phyloP scores from a whole-genome alignment of 345 rosid genomes.

The Pugionium dolabratum region DNA sequence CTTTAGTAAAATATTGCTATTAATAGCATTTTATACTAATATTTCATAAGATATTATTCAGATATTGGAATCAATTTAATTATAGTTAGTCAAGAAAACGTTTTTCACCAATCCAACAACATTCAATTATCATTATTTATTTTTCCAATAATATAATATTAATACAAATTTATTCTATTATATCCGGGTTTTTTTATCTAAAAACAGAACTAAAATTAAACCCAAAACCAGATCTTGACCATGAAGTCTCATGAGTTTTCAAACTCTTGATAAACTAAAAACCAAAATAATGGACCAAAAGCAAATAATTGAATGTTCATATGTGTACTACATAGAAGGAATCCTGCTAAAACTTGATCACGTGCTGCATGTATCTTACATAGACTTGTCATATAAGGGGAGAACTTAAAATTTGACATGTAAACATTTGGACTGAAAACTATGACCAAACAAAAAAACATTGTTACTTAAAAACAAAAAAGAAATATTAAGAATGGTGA shows the following conservation, averaged over 20 bases:
- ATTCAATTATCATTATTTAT: neutral
- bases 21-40: neutral
- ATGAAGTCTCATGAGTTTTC: neutral
- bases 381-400: slow-evolving; percentile 26
- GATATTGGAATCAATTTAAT: neutral
- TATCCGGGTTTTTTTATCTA: neutral
- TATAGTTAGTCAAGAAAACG: neutral
- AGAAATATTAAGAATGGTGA: neutral
- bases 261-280: neutral
- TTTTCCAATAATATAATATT: neutral
- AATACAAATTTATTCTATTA: too few species aligned
- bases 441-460: neutral
- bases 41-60: neutral
- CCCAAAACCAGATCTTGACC: neutral
- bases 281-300: neutral
- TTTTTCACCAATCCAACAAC: neutral
- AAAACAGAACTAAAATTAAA: too few species aligned
- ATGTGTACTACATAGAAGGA: neutral
- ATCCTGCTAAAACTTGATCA: slow-evolving; percentile 28
- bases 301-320: neutral
- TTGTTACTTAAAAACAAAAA: slow-evolving; percentile 3
- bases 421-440: slow-evolving; percentile 17
- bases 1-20: neutral
- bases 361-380: slow-evolving; percentile 24
- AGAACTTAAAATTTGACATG: slow-evolving; percentile 33